These are phyloP conservation scores for Arachnopeziza araneosa DNA, from an alignment of 2,329 filamentous ascomycete species.

Conservation along the genomic window DNA sequence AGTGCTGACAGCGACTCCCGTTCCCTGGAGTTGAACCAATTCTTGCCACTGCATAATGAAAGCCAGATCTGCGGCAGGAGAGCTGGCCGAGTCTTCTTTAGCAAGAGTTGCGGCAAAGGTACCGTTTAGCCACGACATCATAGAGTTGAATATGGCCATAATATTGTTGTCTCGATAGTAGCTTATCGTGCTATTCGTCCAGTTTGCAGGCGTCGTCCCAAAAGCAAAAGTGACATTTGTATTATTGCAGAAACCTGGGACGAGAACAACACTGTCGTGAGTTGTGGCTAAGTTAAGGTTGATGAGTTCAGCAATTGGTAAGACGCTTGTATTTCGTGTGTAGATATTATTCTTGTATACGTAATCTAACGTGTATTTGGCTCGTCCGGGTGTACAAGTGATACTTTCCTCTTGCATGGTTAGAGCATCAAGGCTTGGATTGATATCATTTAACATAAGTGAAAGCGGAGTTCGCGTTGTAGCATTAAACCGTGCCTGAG, in stretches of 20 bases:
- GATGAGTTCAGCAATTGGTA: constrained; percentile 5
- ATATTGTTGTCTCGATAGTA: constrained; percentile 17
- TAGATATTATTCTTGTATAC: constrained; percentile 13
- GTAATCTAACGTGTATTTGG: constrained; percentile 14
- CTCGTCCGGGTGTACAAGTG: constrained; percentile 14
- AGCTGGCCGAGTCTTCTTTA: no score
- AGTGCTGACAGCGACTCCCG: no score
- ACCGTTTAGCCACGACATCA: constrained; percentile 10
- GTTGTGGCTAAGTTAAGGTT: constrained; percentile 11
- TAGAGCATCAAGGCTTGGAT: no score
- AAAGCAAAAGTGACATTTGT: not conserved
- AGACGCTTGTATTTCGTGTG: not conserved
- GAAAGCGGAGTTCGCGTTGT: not conserved
- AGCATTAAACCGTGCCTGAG: not conserved
- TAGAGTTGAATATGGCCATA: constrained; percentile 3
- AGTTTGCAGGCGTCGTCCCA: constrained; percentile 11
- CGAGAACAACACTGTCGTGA: constrained; percentile 1
- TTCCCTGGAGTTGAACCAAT: no score
- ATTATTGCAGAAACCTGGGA: constrained; percentile 6
- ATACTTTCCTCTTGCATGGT: constrained; percentile 5
- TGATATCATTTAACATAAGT: no score
- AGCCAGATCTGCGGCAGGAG: not conserved
- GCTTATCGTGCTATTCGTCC: constrained; percentile 6
- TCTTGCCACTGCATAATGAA: not conserved
- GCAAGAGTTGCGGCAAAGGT: constrained; percentile 6